Percentiles rank a stretch among this genome's conserved stretches.
These are phyloP conservation scores for Apophysomyces trapeziformis DNA, from an alignment of 371 early-diverging fungal species.

Conservation along the genomic window DNA sequence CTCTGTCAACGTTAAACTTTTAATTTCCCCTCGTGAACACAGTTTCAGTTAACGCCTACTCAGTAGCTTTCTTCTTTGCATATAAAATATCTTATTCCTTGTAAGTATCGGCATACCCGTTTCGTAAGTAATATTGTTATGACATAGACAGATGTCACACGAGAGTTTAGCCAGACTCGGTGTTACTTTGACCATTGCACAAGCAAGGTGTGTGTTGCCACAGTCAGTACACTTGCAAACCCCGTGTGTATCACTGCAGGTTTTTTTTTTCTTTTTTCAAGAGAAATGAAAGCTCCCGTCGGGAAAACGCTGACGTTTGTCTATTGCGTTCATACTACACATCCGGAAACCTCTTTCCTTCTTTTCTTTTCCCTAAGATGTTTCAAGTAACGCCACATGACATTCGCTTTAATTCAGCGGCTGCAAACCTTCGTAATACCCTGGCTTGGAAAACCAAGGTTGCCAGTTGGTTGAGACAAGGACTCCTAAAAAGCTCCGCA, in stretches of 20 bases:
- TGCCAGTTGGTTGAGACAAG: no score
- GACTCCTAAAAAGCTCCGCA: no score
- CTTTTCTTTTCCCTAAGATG: neutral
- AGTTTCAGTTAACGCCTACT: no score
- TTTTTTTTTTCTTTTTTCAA: neutral
- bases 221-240: neutral
- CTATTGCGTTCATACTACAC: no score
- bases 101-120: no score
- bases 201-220: slow-evolving; percentile 1
- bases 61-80: neutral
- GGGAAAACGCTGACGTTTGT: slow-evolving; percentile 1
- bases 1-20: slow-evolving; percentile 9
- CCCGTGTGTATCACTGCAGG: neutral
- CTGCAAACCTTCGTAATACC: no score
- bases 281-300: neutral
- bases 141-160: neutral
- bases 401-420: no score
- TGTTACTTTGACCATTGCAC: neutral
- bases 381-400: neutral
- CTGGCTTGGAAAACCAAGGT: no score
- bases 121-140: neutral
- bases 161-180: neutral
- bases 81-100: neutral
- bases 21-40: slow-evolving; percentile 9
- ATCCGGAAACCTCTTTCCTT: neutral